Percentiles rank a stretch among this genome's conserved stretches.
phyloP scores from a whole-genome alignment of 768 basidiomycete genomes.

The Hebeloma cylindrosporum region DNA sequence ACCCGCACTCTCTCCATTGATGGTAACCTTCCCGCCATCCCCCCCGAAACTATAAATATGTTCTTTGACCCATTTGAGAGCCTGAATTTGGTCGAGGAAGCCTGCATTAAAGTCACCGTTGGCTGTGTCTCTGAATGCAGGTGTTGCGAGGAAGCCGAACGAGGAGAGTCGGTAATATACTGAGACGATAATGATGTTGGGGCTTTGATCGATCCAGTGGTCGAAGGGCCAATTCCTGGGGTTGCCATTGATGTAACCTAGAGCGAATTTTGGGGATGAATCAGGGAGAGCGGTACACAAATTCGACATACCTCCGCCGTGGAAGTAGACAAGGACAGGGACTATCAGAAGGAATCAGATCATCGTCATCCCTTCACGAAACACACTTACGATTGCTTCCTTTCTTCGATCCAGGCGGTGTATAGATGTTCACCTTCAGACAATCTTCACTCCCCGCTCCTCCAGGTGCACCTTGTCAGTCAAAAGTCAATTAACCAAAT shows the following conservation, averaged over 20 bases:
- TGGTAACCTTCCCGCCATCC: constrained; percentile 53
- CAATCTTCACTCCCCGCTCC: constrained; percentile 70
- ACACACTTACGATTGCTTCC: constrained; percentile 45
- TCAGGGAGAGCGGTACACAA: not conserved
- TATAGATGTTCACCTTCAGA: constrained; percentile 64
- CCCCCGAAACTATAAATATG: constrained; percentile 67
- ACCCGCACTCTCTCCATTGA: constrained; percentile 64
- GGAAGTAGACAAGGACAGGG: constrained; percentile 49
- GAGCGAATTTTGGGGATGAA: not conserved
- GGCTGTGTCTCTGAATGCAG: constrained; percentile 40
- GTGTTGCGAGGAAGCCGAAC: constrained; percentile 60
- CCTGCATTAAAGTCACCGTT: constrained; percentile 54
- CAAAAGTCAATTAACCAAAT: not conserved
- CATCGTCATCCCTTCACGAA: not conserved
- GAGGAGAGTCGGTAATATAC: constrained; percentile 65
- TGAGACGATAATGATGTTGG: constrained; percentile 62
- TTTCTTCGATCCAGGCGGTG: constrained; percentile 46
- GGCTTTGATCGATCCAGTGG: constrained; percentile 61
- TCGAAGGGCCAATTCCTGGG: constrained; percentile 68
- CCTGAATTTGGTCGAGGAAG: constrained; percentile 60
- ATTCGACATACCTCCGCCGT: constrained; percentile 41
- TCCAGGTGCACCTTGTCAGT: constrained; percentile 51
- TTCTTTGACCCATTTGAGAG: constrained; percentile 62
- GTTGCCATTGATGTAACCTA: constrained; percentile 60
- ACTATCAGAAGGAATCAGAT: constrained; percentile 26